These are phyloP conservation scores for Lasiodiplodia citricola DNA, from an alignment of 2,329 filamentous ascomycete genomes.

Conservation along the genomic window DNA sequence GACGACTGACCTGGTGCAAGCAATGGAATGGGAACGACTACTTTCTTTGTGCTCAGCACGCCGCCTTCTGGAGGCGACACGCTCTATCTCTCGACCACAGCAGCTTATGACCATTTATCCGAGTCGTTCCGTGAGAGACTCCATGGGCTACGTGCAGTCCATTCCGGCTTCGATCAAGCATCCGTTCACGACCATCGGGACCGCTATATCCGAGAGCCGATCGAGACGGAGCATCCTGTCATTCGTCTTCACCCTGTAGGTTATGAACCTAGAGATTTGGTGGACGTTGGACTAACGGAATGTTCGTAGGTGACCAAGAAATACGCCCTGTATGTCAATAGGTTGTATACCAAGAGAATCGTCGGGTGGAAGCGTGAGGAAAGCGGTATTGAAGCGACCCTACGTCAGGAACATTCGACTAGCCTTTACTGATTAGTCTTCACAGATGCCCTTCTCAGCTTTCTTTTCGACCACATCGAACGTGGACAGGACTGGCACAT, in stretches of 20 bases:
- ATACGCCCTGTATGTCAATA: slow-evolving; percentile 29
- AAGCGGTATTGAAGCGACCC: slow-evolving; percentile 9
- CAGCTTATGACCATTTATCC: slow-evolving; percentile 24
- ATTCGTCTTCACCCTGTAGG: slow-evolving; percentile 28
- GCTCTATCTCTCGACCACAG: slow-evolving; percentile 13
- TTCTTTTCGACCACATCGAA: slow-evolving; percentile 27
- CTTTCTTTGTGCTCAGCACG: slow-evolving; percentile 19
- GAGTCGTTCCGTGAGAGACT: slow-evolving; percentile 25
- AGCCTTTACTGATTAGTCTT: neutral
- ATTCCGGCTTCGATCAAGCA: slow-evolving; percentile 27
- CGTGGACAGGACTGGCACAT: slow-evolving; percentile 22
- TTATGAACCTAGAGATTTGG: too few species aligned
- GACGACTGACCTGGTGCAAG: slow-evolving; percentile 7
- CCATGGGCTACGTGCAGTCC: slow-evolving; percentile 28
- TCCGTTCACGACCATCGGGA: slow-evolving; percentile 22
- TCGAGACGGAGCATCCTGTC: slow-evolving; percentile 27
- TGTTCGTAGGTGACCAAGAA: slow-evolving; percentile 27
- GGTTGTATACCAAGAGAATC: slow-evolving; percentile 29
- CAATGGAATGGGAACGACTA: slow-evolving; percentile 22
- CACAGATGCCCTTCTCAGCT: slow-evolving; percentile 23
- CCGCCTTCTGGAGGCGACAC: slow-evolving; percentile 10
- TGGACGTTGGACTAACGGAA: neutral
- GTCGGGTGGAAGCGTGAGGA: slow-evolving; percentile 29
- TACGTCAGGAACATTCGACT: neutral
- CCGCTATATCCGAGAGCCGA: slow-evolving; percentile 22